Evolutionary conservation across 495 filamentous ascomycete genomes (phyloP).

Genomic region (Tuber microsphaerosporum): DNA sequence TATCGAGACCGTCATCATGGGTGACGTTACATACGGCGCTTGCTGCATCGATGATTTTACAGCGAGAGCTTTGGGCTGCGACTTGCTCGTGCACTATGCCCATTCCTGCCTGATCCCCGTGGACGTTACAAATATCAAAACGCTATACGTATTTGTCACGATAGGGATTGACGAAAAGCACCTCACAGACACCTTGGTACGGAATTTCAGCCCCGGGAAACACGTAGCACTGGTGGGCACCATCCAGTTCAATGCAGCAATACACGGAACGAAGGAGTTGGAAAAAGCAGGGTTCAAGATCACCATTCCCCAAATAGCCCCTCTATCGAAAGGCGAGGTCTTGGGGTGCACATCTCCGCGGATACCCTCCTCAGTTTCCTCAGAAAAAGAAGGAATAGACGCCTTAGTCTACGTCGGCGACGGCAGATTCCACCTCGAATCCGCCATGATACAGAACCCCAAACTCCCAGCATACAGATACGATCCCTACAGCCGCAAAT

Average conservation of each 20-base stretch:
- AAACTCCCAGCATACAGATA: slow-evolving; percentile 85
- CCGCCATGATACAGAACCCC: slow-evolving; percentile 97
- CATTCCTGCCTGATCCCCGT: slow-evolving; percentile 95
- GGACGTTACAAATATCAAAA: slow-evolving; percentile 88
- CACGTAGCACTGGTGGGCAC: slow-evolving; percentile 90
- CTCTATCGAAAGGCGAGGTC: slow-evolving; percentile 87
- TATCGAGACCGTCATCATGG: slow-evolving; percentile 91
- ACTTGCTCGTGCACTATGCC: slow-evolving; percentile 92
- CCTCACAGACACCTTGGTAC: slow-evolving; percentile 74
- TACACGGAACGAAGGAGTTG: slow-evolving; percentile 72
- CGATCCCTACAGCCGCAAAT: slow-evolving; percentile 85
- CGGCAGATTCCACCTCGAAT: slow-evolving; percentile 93
- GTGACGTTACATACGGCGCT: slow-evolving; percentile 96
- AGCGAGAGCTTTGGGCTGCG: slow-evolving; percentile 85
- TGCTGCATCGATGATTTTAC: slow-evolving; percentile 99
- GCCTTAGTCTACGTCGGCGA: slow-evolving; percentile 89
- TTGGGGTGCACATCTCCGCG: slow-evolving; percentile 88
- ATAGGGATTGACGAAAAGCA: slow-evolving; percentile 90
- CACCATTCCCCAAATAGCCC: slow-evolving; percentile 84
- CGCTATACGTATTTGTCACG: slow-evolving; percentile 95
- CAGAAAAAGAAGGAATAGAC: slow-evolving; percentile 49
- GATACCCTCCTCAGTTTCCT: slow-evolving; percentile 48
- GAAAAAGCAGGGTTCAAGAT: slow-evolving; percentile 75
- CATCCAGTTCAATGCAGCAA: slow-evolving; percentile 96
- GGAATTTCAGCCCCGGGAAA: slow-evolving; percentile 77